Evolutionary conservation across 148 eudicot genomes (phyloP), one percentile per base, ranked within the genome.

Genomic region (Euryodendron excelsum): DNA sequence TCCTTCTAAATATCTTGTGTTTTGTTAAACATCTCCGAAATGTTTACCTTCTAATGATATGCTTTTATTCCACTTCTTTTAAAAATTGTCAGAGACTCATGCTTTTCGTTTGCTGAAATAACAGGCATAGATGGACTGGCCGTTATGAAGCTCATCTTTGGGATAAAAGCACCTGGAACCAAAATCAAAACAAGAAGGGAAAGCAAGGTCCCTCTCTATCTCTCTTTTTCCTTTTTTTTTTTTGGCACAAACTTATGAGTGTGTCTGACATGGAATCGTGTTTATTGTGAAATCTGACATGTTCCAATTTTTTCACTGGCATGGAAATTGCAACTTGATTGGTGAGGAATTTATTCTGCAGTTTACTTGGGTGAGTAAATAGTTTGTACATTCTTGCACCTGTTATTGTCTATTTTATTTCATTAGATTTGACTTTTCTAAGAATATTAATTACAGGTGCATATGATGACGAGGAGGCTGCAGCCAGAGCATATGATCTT

Each of bases 101-200:
- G 59, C 33, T 77, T 67, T 76, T 61, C n/a, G n/a, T n/a, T 33
- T 78, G 4, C 9, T 78, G 50, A 33, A 68, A 68, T 71, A 72
- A 48, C 80, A 96, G 99, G 90, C 99, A 96, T 90, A 85, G 99
- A 69, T 96, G 99, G 99, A 93, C 99, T 74, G 99, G 99, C 76
- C 97, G 99, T 41, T 96, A 96, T 83, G 99, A 96, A 88, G 99
- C 99, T 77, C 99, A 96, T 74, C 94, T 96, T 76, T 96, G 99
- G 99, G 99, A 96, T 84, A 96, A 96, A 82, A 93, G 88, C 82
- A 93, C 99, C 72, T 96, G 99, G 99, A 96, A 96, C 79, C 98
- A 90, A 80, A 96, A 93, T 83, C 99, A 96, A 75, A 96, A 96
- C 80, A 96, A 96, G 87, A 96, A 96, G 83, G 99, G 99, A 48